phyloP scores from a whole-genome alignment of 2,329 filamentous ascomycete species.

The Cladosporium colombiae region DNA sequence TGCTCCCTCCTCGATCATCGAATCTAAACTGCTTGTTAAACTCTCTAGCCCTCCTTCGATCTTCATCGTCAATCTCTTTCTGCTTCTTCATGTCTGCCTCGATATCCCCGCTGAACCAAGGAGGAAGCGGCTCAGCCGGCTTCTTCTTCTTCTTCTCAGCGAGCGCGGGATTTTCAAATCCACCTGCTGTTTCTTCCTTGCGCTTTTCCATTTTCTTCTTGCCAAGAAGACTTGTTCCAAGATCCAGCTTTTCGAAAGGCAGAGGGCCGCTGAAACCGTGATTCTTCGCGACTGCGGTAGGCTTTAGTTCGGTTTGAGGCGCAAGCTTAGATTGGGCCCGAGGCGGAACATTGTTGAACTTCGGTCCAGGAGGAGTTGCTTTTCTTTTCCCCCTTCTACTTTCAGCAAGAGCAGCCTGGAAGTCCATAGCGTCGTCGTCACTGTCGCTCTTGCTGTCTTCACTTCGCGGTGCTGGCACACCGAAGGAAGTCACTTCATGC shows the following conservation, averaged over 20 bases:
- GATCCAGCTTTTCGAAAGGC: constrained; percentile 79
- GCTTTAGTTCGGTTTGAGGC: constrained; percentile 18
- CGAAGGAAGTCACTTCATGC: constrained; percentile 40
- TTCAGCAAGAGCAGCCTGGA: constrained; percentile 73
- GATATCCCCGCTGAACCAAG: constrained; percentile 67
- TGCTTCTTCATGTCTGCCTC: constrained; percentile 59
- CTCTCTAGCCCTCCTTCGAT: constrained; percentile 60
- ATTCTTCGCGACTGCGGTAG: constrained; percentile 46
- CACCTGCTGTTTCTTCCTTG: constrained; percentile 60
- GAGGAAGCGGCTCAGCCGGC: constrained; percentile 66
- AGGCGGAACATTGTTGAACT: constrained; percentile 20
- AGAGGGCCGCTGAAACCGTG: constrained; percentile 74
- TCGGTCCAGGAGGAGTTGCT: constrained; percentile 25
- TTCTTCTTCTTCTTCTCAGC: constrained; percentile 40
- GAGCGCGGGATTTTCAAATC: constrained; percentile 60
- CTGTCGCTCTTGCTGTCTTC: constrained; percentile 42
- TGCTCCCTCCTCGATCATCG: constrained; percentile 49
- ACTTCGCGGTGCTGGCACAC: constrained; percentile 33
- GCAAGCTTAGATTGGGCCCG: constrained; percentile 36
- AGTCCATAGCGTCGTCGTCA: constrained; percentile 75
- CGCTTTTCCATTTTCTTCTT: constrained; percentile 56
- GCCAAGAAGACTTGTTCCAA: constrained; percentile 62
- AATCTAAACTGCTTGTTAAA: constrained; percentile 62
- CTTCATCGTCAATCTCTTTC: constrained; percentile 40
- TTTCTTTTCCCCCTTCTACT: constrained; percentile 54